These are phyloP conservation scores for Gonium pectorale DNA, from an alignment of 139 green algal genomes.

Conservation along the genomic window DNA sequence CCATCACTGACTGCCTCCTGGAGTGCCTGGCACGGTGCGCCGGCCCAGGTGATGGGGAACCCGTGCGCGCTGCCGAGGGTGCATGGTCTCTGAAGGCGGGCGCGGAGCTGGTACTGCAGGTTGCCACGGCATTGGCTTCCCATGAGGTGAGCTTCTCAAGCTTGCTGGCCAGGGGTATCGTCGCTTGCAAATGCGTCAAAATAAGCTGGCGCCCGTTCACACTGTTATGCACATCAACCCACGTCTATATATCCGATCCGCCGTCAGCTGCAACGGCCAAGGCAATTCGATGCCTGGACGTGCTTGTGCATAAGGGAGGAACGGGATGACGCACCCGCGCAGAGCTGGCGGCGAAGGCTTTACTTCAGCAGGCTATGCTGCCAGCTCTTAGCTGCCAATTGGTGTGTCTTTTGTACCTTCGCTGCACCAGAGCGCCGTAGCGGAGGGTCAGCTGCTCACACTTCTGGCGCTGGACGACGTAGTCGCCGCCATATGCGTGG, in stretches of 20 bases:
- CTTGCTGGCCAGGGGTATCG: neutral
- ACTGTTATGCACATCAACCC: too few relatives aligned
- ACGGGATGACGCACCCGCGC: too few relatives aligned
- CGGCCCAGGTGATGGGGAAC: neutral
- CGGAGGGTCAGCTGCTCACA: conserved; percentile 12
- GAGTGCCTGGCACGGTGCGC: conserved; percentile 1
- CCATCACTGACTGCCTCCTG: conserved; percentile 15
- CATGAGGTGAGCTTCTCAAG: neutral
- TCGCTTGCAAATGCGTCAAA: too few relatives aligned
- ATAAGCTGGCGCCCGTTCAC: too few relatives aligned
- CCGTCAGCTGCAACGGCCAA: too few relatives aligned
- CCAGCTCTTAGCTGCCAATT: neutral
- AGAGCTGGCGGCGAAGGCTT: too few relatives aligned
- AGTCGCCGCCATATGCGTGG: conserved; percentile 12
- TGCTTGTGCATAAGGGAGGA: too few relatives aligned
- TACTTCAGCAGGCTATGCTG: too few relatives aligned
- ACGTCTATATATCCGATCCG: too few relatives aligned
- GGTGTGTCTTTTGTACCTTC: neutral
- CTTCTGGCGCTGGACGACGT: conserved; percentile 25
- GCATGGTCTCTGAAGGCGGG: neutral
- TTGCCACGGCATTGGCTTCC: neutral
- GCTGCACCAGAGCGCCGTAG: neutral
- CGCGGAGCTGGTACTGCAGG: conserved; percentile 24
- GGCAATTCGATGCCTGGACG: too few relatives aligned
- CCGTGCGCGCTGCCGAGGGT: neutral